Base-by-base conservation (phyloP, 2,329 filamentous ascomycete genomes). In the Phoma sp. region DNA sequence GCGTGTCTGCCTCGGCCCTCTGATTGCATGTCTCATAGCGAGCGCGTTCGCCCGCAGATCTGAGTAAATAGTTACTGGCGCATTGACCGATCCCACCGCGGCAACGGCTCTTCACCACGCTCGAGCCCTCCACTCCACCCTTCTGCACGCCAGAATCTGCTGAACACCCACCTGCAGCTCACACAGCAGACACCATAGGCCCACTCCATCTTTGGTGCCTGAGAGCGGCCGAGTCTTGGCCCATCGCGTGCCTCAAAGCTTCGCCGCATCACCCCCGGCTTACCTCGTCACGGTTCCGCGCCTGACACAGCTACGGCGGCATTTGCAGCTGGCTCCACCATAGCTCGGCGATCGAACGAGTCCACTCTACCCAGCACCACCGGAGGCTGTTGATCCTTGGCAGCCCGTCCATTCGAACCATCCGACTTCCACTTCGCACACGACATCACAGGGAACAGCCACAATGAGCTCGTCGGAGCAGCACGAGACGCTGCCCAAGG, bases 381-480 rank as follows among this genome's bases (percentile, higher is more conserved):
- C 25, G 14, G 35, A 30, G 7, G 4, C 7, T 45, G 14, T 35
- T 36, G 22, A 22, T 8, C 23, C 30, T 27, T 35, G 14, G 25
- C 52, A 11, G n/a, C 45, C 45, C 36, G 33, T 23, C 47, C 44
- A 23, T 51, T 52, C 38, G 29, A 33, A 32, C 35, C 45, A 30
- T 37, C 18, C 18, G 18, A 18, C 18, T 18, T 18, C 18, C 18
- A 18, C 18, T 18, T 18, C 36, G 32, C 47, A 47, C 43, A 52
- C 47, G 38, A 52, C 30, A 36, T 35, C 56, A 43, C 10, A 33
- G 33, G 18, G 22, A 6, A 41, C 37, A 55, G 42, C 49, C 44
- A 71, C 70, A 64, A 64, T 67, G 58, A 65, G 61, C 58, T 61
- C 60, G 37, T 47, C 60, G 18, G 62, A 69, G 59, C 64, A 64